Evolutionary conservation across 768 basidiomycete species (phyloP).

Genomic region (Lactarius deliciosus): DNA sequence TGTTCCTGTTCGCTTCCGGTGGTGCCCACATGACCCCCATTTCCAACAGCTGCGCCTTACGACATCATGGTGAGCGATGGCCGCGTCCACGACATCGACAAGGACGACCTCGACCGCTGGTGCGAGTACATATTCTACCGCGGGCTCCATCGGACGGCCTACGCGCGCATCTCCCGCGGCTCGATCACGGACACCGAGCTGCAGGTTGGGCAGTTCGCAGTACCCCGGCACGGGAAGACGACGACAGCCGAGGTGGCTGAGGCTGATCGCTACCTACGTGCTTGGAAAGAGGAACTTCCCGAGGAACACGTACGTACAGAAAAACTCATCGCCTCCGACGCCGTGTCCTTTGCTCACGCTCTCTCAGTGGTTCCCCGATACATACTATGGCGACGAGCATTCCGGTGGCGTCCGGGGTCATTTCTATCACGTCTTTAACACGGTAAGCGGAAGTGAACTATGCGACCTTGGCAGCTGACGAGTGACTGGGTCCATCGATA

Average conservation of each 20-base stretch:
- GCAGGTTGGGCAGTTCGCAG: conserved; percentile 81
- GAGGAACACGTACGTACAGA: conserved; percentile 55
- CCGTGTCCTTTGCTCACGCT: neutral
- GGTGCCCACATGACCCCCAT: neutral
- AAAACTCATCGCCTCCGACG: neutral
- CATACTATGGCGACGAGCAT: conserved; percentile 57
- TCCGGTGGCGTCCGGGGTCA: conserved; percentile 66
- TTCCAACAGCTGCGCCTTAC: conserved; percentile 64
- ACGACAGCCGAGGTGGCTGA: conserved; percentile 60
- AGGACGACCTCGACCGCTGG: conserved; percentile 71
- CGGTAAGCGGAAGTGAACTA: conserved; percentile 43
- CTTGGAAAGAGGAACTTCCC: conserved; percentile 64
- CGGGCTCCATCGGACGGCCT: conserved; percentile 75
- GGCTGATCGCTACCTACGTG: conserved; percentile 64
- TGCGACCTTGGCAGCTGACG: neutral
- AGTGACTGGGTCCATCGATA: conserved; percentile 1
- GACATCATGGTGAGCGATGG: conserved; percentile 77
- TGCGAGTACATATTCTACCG: conserved; percentile 92
- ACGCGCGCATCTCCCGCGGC: conserved; percentile 78
- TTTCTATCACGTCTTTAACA: conserved; percentile 74
- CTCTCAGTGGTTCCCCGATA: conserved; percentile 72
- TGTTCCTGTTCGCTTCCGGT: conserved; percentile 19
- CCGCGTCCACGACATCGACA: conserved; percentile 74
- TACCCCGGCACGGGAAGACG: conserved; percentile 57
- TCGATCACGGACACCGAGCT: conserved; percentile 89